These are phyloP conservation scores for Auriscalpium orientale DNA, from an alignment of 768 basidiomycete genomes.

Conservation along the genomic window DNA sequence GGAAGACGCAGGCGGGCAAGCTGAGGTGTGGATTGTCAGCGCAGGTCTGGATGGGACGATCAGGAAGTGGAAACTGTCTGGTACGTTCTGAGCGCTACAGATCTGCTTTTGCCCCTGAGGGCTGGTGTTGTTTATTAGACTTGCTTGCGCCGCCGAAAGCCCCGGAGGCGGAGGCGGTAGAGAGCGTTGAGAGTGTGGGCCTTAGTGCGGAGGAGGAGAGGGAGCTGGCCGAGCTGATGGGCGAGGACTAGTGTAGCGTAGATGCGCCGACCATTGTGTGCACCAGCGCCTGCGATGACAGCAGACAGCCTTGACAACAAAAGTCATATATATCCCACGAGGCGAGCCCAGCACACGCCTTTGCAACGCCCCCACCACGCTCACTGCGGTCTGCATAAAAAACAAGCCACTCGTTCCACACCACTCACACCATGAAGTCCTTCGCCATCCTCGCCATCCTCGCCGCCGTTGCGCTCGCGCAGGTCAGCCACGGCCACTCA, in stretches of 20 bases:
- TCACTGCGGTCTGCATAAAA: background rate
- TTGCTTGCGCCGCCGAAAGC: too few relatives aligned
- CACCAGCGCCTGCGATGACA: too few relatives aligned
- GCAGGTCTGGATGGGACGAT: slow-evolving; percentile 83
- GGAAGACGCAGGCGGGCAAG: slow-evolving; percentile 36
- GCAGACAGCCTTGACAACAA: too few relatives aligned
- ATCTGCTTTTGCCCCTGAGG: background rate
- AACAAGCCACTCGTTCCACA: background rate
- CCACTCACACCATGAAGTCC: slow-evolving; percentile 28
- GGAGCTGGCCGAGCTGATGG: slow-evolving; percentile 79
- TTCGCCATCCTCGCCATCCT: slow-evolving; percentile 40
- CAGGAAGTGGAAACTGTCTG: slow-evolving; percentile 71
- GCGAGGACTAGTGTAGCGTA: slow-evolving; percentile 12
- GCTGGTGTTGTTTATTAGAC: too few relatives aligned
- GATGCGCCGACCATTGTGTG: too few relatives aligned
- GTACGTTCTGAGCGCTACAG: slow-evolving; percentile 25
- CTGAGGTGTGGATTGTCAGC: slow-evolving; percentile 78
- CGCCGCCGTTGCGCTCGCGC: slow-evolving; percentile 37
- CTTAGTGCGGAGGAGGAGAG: slow-evolving; percentile 87
- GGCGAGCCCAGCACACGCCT: background rate
- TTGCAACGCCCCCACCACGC: background rate
- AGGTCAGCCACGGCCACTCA: slow-evolving; percentile 23
- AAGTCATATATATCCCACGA: too few relatives aligned
- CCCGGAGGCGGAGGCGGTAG: background rate
- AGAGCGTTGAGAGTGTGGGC: background rate